Base-by-base conservation (phyloP, 257 asterid species). In the Przewalskia tangutica region DNA sequence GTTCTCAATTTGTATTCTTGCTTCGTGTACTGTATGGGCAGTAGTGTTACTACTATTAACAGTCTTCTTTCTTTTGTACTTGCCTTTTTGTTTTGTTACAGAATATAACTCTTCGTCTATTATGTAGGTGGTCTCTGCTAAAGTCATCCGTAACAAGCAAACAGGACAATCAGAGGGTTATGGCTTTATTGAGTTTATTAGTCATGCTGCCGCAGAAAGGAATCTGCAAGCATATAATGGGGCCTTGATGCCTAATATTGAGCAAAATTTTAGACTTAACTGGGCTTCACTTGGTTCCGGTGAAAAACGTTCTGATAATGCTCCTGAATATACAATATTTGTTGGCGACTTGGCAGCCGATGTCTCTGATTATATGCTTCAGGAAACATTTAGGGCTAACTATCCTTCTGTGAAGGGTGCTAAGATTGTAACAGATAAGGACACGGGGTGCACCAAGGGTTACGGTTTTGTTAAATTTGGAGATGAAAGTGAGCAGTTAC, bases 291-390 rank as follows among this genome's bases (percentile, higher is more conserved):
- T 88, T 36, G 98, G 98, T 71, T 87, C 92, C 32, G 97, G 97
- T 54, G 97, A 94, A 71, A 94, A 84, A 85, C 95, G 94, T 20
- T 23, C 60, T 50, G 98, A 94, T 78, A 92, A 91, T 84, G 44
- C 91, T 11, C 91, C 95, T 4, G 98, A 94, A 85, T 84, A 89
- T 77, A 90, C 97, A 9, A 84, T 94, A 76, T 94, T 94, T 87
- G 98, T 94, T 84, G 98, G 98, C 34, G 98, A 94, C 83, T 88
- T 94, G 92, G 93, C 98, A 56, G 97, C 94, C 50, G 98, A 92
- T 77, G 98, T 93, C 44, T 89, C 94, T 1, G 98, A 94, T 86
- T 90, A 91, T 75, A 64, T 87, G 63, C 89, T 94, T 65, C 92
- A 86, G 83, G 98, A 92, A 81, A 92, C 97, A 16, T 94, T 94